These are phyloP conservation scores for Mycocentrospora acerina DNA, from an alignment of 2,329 filamentous ascomycete genomes.

Conservation along the genomic window DNA sequence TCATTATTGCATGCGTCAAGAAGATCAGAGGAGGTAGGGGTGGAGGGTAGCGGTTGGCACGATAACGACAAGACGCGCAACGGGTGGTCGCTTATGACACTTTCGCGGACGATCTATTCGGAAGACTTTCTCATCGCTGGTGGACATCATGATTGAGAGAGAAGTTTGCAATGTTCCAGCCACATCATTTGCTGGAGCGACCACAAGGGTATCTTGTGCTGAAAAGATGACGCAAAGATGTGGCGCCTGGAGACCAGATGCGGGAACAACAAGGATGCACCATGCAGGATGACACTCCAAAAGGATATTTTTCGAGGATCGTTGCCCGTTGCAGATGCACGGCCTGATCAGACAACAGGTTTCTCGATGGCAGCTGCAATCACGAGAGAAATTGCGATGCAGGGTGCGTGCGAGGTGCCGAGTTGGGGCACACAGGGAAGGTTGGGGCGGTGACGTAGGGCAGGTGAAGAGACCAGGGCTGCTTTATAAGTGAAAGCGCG, in stretches of 20 bases:
- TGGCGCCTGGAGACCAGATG: slow-evolving; percentile 8
- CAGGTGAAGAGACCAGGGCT: neutral
- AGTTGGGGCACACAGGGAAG: slow-evolving; percentile 5
- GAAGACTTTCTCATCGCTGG: slow-evolving; percentile 5
- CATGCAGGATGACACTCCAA: slow-evolving; percentile 5
- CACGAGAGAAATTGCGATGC: slow-evolving; percentile 10
- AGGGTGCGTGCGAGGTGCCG: slow-evolving; percentile 4
- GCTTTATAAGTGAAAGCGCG: slow-evolving; percentile 12
- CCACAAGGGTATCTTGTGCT: too few species aligned
- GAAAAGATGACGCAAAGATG: slow-evolving; percentile 9
- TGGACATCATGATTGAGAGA: slow-evolving; percentile 1
- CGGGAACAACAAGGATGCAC: slow-evolving; percentile 7
- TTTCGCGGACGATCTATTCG: slow-evolving; percentile 6
- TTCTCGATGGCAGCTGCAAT: slow-evolving; percentile 11
- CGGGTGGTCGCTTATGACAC: slow-evolving; percentile 8
- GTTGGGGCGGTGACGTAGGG: neutral
- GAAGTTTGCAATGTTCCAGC: slow-evolving; percentile 5
- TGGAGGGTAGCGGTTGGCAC: slow-evolving; percentile 4
- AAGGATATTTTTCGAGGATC: slow-evolving; percentile 6
- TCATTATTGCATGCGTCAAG: too few species aligned
- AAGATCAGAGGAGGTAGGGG: too few species aligned
- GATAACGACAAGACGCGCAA: slow-evolving; percentile 8
- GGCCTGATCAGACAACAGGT: slow-evolving; percentile 10
- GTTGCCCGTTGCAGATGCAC: slow-evolving; percentile 7
- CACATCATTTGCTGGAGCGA: slow-evolving; percentile 5